Evolutionary conservation across 2,329 filamentous ascomycete genomes (phyloP), one percentile per base, ranked within the genome.

Genomic region (Nemania sp.): DNA sequence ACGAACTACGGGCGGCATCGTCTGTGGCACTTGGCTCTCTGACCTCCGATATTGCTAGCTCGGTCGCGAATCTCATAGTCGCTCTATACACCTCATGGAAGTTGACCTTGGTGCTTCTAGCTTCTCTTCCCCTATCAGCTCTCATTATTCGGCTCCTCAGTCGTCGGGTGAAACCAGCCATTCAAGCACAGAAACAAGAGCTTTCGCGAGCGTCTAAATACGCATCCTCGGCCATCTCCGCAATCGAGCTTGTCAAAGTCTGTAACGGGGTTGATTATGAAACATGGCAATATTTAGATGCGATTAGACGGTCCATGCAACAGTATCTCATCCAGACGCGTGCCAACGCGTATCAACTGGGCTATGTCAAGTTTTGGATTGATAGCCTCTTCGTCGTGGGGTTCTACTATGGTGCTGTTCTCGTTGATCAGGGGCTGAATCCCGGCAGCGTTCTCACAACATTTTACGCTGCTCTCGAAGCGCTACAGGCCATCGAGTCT

Each of bases 181-280:
- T 95, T n/a, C 84, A 87, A 69, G 82, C 82, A 1, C 94, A 98
- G 74, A 90, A 92, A 64, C 79, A 80, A 1, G 86, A 90, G 64
- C 85, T 97, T 0, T 87, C 88, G 1, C 81, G 85, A 55, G 93
- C 93, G 0, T 90, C 93, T 0, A 95, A 93, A 74, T 84, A 89
- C 63, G 87, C 90, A 0, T 89, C 88, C 10, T 91, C 89, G 11
- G 89, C 93, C 0, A 86, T 97, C 10, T 83, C 84, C 1, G 89
- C 88, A 2, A 95, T 98, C 45, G 93, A 97, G 68, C 88, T 92
- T 0, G 93, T 98, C 75, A 98, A 98, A 77, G 90, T 89, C 60
- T 94, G 92, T 80, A 94, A 95, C 73, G 93, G 91, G 0, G 87
- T 93, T 74, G 85, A 86, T 13, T 82, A 89, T 11, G 94, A 97